Base-by-base conservation (phyloP, 495 filamentous ascomycete genomes). In the Neurospora sp. region DNA sequence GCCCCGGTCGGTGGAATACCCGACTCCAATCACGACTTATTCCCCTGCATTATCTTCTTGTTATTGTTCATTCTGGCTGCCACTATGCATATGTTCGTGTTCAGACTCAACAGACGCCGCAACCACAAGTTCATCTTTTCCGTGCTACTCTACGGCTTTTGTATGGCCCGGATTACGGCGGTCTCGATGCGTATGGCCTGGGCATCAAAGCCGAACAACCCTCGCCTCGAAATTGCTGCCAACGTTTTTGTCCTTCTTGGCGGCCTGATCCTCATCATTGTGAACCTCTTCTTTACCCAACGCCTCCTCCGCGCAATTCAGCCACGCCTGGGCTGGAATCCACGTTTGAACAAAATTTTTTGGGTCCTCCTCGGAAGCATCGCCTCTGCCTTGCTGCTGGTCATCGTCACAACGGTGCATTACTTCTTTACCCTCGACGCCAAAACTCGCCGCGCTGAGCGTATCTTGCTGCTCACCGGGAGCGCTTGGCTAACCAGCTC, bases 231-330 rank as follows among this genome's bases (percentile, higher is more conserved):
- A 4, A 91, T 97, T 65, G 90, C 93, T 0, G 89, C 94, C 1
- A 82, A 86, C 61, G 86, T 97, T 76, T 89, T 97, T 71, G 87
- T 93, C 53, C 84, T 87, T 16, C 91, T 91, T 1, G 94, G 94
- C 40, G 87, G 93, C 31, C 75, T 97, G 38, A 77, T 97, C 8
- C 78, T 97, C 31, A 94, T 90, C 79, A 79, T 96, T 71, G 80
- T 94, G 77, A 96, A 97, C 79, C 80, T 97, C 22, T 82, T 96
- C 71, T 91, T 93, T 76, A 81, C 90, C 0, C 90, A 94, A 79
- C 89, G 94, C 35, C 87, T 96, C 40, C 73, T 95, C 16, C 86
- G 93, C 22, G 91, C 89, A 2, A 85, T 87, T 9, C 89, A 93
- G 70, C 94, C 93, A 0, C 73, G 75, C 0, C 74, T 91, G 61